phyloP scores from a whole-genome alignment of 2,329 filamentous ascomycete genomes.

The Nemania bipapillata region DNA sequence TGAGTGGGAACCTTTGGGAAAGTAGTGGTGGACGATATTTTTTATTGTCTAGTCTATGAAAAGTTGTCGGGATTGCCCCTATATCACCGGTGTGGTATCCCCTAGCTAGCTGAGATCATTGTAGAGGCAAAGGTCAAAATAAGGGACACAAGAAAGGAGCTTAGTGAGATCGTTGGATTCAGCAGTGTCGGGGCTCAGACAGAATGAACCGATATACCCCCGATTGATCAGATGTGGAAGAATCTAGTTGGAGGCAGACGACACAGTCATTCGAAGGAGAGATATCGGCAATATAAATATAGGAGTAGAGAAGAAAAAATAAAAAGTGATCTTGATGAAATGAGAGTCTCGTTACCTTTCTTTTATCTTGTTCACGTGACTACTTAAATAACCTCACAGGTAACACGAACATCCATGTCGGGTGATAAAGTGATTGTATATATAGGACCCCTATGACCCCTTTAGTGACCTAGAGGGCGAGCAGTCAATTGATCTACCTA shows the following conservation, averaged over 20 bases:
- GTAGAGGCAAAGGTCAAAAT: not conserved
- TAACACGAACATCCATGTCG: too few species aligned
- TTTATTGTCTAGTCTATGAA: not conserved
- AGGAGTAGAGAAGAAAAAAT: not conserved
- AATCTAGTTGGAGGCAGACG: not conserved
- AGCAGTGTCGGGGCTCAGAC: not conserved
- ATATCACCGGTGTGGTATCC: too few species aligned
- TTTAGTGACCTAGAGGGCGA: too few species aligned
- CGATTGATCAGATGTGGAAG: not conserved
- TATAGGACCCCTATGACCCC: too few species aligned
- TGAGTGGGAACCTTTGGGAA: not conserved
- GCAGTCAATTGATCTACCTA: too few species aligned
- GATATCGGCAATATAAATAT: not conserved
- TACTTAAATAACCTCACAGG: too few species aligned
- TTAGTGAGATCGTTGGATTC: not conserved
- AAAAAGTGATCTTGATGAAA: not conserved
- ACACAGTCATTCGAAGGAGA: slow-evolving; percentile 21
- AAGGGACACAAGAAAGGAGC: not conserved
- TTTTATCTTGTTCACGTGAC: too few species aligned
- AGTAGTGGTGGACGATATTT: slow-evolving; percentile 3
- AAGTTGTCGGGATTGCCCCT: not conserved
- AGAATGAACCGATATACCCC: not conserved
- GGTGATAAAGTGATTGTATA: too few species aligned
- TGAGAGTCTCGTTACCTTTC: not conserved
- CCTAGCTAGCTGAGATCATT: not conserved